Percentiles rank a stretch among this genome's conserved stretches.
These are phyloP conservation scores for Mallotus repandus DNA, from an alignment of 441 rosid genomes.

Conservation along the genomic window DNA sequence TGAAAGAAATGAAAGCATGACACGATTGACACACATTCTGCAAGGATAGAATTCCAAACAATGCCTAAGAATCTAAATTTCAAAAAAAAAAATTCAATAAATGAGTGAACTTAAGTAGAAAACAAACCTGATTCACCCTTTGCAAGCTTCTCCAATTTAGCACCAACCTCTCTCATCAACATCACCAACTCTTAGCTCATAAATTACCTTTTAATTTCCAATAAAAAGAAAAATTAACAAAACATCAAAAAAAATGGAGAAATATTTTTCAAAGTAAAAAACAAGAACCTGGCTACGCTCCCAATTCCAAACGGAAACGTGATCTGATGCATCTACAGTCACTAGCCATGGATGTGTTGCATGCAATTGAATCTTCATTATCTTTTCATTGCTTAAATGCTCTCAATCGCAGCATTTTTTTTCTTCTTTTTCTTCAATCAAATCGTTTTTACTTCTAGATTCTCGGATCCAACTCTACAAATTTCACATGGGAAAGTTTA, in stretches of 20 bases:
- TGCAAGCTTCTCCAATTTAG: constrained; percentile 96
- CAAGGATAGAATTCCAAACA: neutral
- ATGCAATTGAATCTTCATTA: constrained; percentile 88
- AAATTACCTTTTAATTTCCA: constrained; percentile 37
- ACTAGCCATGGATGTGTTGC: constrained; percentile 98
- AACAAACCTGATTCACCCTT: constrained; percentile 84
- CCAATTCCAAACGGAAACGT: constrained; percentile 97
- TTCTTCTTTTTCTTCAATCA: constrained; percentile 30
- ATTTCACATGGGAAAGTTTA: too few relatives aligned
- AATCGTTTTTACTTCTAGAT: too few relatives aligned
- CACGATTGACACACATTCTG: too few relatives aligned
- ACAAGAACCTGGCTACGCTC: constrained; percentile 74
- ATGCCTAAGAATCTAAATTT: neutral
- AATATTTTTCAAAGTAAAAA: neutral
- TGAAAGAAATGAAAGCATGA: neutral
- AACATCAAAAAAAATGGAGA: too few relatives aligned
- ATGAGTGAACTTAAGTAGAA: neutral
- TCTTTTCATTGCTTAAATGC: constrained; percentile 74
- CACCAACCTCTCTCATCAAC: constrained; percentile 96
- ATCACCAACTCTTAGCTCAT: constrained; percentile 94
- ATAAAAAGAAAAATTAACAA: neutral
- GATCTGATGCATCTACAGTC: constrained; percentile 83
- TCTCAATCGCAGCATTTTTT: constrained; percentile 61
- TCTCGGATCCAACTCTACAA: too few relatives aligned
- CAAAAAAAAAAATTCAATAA: neutral